Base-by-base conservation (phyloP, 805 yeast species). In the Pichia nakasei region DNA sequence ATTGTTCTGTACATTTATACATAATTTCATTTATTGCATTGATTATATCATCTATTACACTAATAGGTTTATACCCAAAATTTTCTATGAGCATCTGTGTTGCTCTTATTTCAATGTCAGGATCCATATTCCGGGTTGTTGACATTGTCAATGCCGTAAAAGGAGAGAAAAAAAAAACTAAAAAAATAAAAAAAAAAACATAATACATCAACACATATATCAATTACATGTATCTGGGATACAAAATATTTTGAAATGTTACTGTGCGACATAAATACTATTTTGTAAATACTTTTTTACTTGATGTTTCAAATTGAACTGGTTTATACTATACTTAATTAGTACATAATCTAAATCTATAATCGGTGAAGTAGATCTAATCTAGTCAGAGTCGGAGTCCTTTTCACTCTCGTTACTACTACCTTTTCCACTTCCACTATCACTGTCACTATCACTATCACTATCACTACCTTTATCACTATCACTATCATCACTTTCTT, bases 1-100 rank as follows among this genome's bases (percentile, higher is more conserved):
- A 73, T 1, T 86, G 94, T 38, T 75, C 76, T 0, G 89, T 80
- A 56, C 95, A 84, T 52, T 82, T 80, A 63, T 84, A 83, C 79
- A 87, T 74, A 22, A 86, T 76, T 41, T 80, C 87, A 56, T 88
- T 88, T 21, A 86, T 93, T 1, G 87, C 85, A 60, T 88, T 87
- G 52, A 88, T 85, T 12, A 89, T 81, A 55, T 86, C 95, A 54
- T 89, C 97, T 6, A 89, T 73, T 13, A 88, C 65, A 0, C 89
- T 76, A 9, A 87, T 73, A 0, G 96, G 95, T 8, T 93, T 84
- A 55, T 75, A 85, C 31, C 85, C 95, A 31, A 89, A 65, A 58
- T 88, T 96, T 62, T 88, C 96, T 1, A 95, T 84, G 41, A 89
- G 68, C 17, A 87, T 53, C 36, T 74, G 69, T 9, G 75, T 71